Evolutionary conservation across 2,329 filamentous ascomycete genomes (phyloP).

Genomic region (Aspergillus proliferans): DNA sequence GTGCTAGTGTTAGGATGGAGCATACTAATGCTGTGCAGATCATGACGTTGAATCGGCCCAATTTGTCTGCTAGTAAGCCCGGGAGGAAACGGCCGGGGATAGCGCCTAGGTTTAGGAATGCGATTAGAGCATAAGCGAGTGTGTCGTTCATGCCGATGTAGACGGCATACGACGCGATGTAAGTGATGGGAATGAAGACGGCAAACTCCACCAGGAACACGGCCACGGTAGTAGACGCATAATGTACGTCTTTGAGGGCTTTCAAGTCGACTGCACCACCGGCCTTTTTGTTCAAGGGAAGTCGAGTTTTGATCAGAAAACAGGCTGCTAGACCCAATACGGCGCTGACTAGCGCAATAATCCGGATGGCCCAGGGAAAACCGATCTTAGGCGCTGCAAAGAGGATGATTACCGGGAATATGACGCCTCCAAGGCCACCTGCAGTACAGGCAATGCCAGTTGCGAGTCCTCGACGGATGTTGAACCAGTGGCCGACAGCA

Average conservation of each 20-base stretch:
- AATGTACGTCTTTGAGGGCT: constrained; percentile 17
- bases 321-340: constrained; percentile 15
- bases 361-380: constrained; percentile 26
- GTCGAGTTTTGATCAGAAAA: constrained; percentile 15
- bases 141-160: constrained; percentile 16
- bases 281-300: constrained; percentile 15
- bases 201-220: constrained; percentile 32
- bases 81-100: constrained; percentile 29
- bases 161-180: constrained; percentile 28
- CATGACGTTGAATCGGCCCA: constrained; percentile 29
- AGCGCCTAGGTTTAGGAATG: constrained; percentile 26
- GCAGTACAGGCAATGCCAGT: constrained; percentile 31
- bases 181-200: constrained; percentile 31
- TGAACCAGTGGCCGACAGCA: constrained; percentile 31
- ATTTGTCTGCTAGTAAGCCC: constrained; percentile 25
- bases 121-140: constrained; percentile 25
- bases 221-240: constrained; percentile 20
- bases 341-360: constrained; percentile 20
- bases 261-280: constrained; percentile 15
- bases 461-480: constrained; percentile 22
- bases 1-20: constrained; percentile 12
- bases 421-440: constrained; percentile 28
- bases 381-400: constrained; percentile 24
- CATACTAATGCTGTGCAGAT: constrained; percentile 13
- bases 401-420: constrained; percentile 30